These are phyloP conservation scores for Colletotrichum acutatum DNA, from an alignment of 2,329 filamentous ascomycete genomes.

Conservation along the genomic window DNA sequence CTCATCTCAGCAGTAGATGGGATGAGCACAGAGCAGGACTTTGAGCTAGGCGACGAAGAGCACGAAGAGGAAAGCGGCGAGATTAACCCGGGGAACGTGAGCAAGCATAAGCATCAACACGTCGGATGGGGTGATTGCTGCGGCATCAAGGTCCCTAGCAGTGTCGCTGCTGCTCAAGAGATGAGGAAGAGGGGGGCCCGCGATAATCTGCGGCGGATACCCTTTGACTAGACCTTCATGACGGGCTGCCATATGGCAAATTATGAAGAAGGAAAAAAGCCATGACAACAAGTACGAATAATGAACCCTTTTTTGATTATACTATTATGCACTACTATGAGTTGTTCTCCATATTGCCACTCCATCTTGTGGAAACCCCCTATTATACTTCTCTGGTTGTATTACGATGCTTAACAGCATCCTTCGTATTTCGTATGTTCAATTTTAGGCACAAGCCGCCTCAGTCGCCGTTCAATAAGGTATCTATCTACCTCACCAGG, in stretches of 20 bases:
- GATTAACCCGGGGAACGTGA: conserved; percentile 65
- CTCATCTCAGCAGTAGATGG: conserved; percentile 82
- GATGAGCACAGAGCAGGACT: conserved; percentile 77
- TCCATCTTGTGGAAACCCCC: background rate
- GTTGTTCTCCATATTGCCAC: background rate
- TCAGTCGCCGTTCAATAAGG: background rate
- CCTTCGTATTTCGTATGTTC: background rate
- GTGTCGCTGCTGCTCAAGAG: conserved; percentile 89
- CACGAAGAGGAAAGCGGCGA: conserved; percentile 67
- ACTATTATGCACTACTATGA: conserved; percentile 4
- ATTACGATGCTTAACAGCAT: background rate
- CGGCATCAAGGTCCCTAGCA: conserved; percentile 96
- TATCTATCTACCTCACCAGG: background rate
- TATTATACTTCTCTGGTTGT: background rate
- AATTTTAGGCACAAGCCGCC: background rate
- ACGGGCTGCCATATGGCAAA: background rate
- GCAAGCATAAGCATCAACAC: conserved; percentile 77
- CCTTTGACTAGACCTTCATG: conserved; percentile 74
- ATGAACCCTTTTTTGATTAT: background rate
- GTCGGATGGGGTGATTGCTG: conserved; percentile 95
- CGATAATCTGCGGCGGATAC: conserved; percentile 76
- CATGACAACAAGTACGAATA: background rate
- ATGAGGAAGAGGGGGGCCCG: conserved; percentile 78
- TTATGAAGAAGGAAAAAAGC: no score
- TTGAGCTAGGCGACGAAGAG: conserved; percentile 57